A percentile compares a stretch with the other conserved stretches of the same genome.
phyloP scores from a whole-genome alignment of 148 eudicot species.

The Diospyros kaki region DNA sequence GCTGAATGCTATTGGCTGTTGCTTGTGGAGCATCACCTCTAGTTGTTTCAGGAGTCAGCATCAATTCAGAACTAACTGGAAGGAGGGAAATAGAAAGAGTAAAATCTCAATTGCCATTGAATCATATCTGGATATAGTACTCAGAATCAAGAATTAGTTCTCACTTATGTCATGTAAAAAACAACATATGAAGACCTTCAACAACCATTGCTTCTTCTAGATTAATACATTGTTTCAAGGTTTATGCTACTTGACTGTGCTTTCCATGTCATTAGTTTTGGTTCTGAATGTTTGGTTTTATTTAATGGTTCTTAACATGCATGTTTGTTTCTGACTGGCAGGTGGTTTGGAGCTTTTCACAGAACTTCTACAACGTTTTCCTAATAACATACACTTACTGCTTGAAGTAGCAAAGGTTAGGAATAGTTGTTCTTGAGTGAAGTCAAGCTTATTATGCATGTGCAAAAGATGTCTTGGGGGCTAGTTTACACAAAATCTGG shows the following conservation, averaged over 20 bases:
- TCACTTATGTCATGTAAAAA: no score
- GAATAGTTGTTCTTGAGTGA: conserved; percentile 3
- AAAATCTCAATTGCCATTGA: neutral
- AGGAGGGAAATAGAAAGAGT: neutral
- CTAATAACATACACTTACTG: conserved; percentile 74
- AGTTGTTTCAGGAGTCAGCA: neutral
- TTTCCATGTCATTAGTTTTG: neutral
- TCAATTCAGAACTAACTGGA: neutral
- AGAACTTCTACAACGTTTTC: conserved; percentile 86
- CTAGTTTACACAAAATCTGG: neutral
- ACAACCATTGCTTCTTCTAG: neutral
- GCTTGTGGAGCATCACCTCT: neutral
- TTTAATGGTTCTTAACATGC: neutral
- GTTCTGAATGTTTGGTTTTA: conserved; percentile 6
- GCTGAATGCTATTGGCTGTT: neutral
- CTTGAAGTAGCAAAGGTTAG: conserved; percentile 94
- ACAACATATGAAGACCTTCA: neutral
- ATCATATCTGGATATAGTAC: neutral
- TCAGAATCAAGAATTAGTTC: neutral
- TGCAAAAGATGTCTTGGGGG: neutral
- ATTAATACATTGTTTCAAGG: neutral
- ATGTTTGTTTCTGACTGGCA: conserved; percentile 26
- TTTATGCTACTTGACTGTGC: neutral
- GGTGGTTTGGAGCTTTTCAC: conserved; percentile 83
- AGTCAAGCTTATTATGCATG: conserved; percentile 12